Conservation (phyloP, 2,329 filamentous ascomycete genomes). For the Pseudogymnoascus verrucosus region DNA sequence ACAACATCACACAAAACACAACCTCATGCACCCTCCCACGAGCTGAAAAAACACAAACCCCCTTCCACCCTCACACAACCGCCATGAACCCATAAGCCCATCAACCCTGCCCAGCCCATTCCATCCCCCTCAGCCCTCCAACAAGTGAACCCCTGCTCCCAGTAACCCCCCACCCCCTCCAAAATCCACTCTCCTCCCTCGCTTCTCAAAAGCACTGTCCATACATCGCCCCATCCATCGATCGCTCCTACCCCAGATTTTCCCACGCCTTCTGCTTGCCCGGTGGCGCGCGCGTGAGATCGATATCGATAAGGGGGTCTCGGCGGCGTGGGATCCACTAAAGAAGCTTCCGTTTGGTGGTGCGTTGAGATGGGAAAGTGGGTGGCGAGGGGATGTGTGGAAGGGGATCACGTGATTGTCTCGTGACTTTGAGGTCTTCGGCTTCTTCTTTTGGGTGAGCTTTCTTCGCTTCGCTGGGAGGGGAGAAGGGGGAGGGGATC, state of each 20-base stretch:
- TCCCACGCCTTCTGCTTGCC: neutral
- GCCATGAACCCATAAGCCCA: neutral
- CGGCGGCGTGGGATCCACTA: slow-evolving; percentile 2
- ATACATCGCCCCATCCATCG: neutral
- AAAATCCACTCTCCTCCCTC: neutral
- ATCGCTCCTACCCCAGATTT: neutral
- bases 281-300: neutral
- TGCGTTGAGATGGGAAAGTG: neutral
- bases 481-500: no score
- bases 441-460: no score
- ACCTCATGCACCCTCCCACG: neutral
- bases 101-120: neutral
- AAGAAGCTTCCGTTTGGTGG: neutral
- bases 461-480: no score
- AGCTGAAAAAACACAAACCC: neutral
- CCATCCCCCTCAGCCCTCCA: neutral
- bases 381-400: neutral
- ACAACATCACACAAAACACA: neutral
- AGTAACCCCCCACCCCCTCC: neutral
- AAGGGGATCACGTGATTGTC: neutral
- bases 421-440: neutral
- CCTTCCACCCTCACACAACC: neutral
- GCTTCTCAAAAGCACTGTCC: neutral
- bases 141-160: neutral
- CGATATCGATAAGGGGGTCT: neutral